phyloP scores from a whole-genome alignment of 352 stramenopile genomes.

The Phytophthora fragariae region DNA sequence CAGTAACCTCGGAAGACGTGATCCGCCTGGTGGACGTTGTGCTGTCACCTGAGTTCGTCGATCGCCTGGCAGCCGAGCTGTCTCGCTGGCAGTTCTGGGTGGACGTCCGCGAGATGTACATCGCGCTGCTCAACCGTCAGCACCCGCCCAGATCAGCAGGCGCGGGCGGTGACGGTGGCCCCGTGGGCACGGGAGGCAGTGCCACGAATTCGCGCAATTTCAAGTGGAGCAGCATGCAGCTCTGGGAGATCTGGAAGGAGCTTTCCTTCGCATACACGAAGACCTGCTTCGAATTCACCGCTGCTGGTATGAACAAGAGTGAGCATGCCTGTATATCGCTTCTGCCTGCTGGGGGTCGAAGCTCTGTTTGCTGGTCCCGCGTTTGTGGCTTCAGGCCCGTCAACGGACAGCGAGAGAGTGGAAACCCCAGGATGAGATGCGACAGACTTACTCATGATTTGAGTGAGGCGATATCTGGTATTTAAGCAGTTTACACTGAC shows the following conservation, averaged over 20 bases:
- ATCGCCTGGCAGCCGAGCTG: constrained; percentile 65
- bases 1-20: constrained; percentile 77
- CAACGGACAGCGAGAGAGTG: constrained; percentile 7
- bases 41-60: constrained; percentile 75
- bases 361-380: constrained; percentile 6
- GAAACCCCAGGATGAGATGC: constrained; percentile 25
- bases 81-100: constrained; percentile 87
- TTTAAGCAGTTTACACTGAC: constrained; percentile 28
- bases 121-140: constrained; percentile 56
- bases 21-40: constrained; percentile 81
- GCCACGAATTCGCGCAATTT: constrained; percentile 62
- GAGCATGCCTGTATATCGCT: constrained; percentile 50
- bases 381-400: neutral
- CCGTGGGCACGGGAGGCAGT: constrained; percentile 33
- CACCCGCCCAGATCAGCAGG: constrained; percentile 27
- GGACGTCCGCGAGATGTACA: constrained; percentile 79
- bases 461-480: constrained; percentile 13
- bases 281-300: constrained; percentile 83
- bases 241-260: constrained; percentile 89
- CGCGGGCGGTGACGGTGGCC: constrained; percentile 21
- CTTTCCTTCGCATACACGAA: constrained; percentile 85
- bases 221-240: constrained; percentile 85
- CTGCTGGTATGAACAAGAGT: constrained; percentile 86
- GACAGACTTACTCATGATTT: constrained; percentile 11
- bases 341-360: constrained; percentile 35